phyloP scores from a whole-genome alignment of 2,329 filamentous ascomycete genomes.

The Trichoderma afroharzianum region DNA sequence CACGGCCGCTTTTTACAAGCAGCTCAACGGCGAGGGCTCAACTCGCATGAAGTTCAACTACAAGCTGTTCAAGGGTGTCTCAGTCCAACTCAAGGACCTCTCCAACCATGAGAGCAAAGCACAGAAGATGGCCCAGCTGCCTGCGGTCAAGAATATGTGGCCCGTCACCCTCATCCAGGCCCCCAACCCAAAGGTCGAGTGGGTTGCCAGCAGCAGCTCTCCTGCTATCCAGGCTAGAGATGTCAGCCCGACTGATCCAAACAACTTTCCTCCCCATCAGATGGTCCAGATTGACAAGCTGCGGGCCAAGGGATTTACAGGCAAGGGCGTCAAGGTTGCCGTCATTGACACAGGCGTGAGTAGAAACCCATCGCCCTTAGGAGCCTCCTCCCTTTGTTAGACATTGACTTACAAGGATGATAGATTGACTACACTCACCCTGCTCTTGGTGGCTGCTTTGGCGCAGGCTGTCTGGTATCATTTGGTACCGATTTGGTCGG shows the following conservation, averaged over 20 bases:
- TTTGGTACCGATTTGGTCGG: conserved; percentile 44
- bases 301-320: conserved; percentile 45
- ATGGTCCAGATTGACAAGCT: conserved; percentile 57
- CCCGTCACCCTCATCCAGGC: conserved; percentile 43
- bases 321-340: conserved; percentile 51
- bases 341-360: conserved; percentile 53
- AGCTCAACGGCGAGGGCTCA: conserved; percentile 28
- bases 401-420: neutral
- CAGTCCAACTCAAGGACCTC: conserved; percentile 48
- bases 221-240: neutral
- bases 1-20: neutral
- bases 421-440: conserved; percentile 43
- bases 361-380: neutral
- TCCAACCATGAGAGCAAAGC: conserved; percentile 43
- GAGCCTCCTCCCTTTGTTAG: neutral
- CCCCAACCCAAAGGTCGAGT: conserved; percentile 43
- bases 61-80: conserved; percentile 52
- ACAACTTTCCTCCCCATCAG: conserved; percentile 38
- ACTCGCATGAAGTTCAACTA: conserved; percentile 47
- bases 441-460: conserved; percentile 46
- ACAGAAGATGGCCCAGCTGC: conserved; percentile 37
- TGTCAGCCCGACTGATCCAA: neutral
- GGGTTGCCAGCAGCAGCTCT: conserved; percentile 32
- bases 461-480: conserved; percentile 41
- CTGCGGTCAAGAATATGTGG: conserved; percentile 48